Conservation (phyloP, 2,329 filamentous ascomycete species). For the Hypoxylon rubiginosum region DNA sequence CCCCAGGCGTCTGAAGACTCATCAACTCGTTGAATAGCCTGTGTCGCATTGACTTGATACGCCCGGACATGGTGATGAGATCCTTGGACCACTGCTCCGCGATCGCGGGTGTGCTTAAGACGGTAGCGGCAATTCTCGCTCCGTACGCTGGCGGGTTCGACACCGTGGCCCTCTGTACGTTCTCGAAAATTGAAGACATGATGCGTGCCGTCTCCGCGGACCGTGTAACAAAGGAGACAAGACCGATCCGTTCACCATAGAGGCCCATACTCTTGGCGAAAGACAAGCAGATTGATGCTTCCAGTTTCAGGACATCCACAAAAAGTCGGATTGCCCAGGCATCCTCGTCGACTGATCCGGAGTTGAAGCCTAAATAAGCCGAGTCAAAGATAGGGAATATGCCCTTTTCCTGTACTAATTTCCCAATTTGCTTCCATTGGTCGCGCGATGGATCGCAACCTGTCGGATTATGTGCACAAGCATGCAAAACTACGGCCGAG, state of each 20-base stretch:
- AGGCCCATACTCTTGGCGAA: slow-evolving; percentile 72
- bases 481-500: slow-evolving; percentile 55
- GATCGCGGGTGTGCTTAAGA: slow-evolving; percentile 50
- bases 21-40: slow-evolving; percentile 53
- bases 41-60: slow-evolving; percentile 54
- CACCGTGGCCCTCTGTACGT: slow-evolving; percentile 52
- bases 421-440: slow-evolving; percentile 51
- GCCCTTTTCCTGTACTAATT: slow-evolving; percentile 37
- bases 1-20: slow-evolving; percentile 51
- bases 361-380: slow-evolving; percentile 53
- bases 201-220: slow-evolving; percentile 32
- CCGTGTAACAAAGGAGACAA: slow-evolving; percentile 48
- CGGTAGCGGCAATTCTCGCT: slow-evolving; percentile 52
- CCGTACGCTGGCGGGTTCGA: slow-evolving; percentile 56
- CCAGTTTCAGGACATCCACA: slow-evolving; percentile 55
- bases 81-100: slow-evolving; percentile 54
- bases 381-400: slow-evolving; percentile 53
- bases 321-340: slow-evolving; percentile 51
- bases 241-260: slow-evolving; percentile 56
- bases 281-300: slow-evolving; percentile 70
- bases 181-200: slow-evolving; percentile 50
- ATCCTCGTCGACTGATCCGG: slow-evolving; percentile 50
- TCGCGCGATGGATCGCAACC: slow-evolving; percentile 56
- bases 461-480: slow-evolving; percentile 60
- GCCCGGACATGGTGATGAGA: slow-evolving; percentile 54